Evolutionary conservation across 805 yeast species (phyloP), one percentile per base, ranked within the genome.

Genomic region (Ascoidea rubescens): DNA sequence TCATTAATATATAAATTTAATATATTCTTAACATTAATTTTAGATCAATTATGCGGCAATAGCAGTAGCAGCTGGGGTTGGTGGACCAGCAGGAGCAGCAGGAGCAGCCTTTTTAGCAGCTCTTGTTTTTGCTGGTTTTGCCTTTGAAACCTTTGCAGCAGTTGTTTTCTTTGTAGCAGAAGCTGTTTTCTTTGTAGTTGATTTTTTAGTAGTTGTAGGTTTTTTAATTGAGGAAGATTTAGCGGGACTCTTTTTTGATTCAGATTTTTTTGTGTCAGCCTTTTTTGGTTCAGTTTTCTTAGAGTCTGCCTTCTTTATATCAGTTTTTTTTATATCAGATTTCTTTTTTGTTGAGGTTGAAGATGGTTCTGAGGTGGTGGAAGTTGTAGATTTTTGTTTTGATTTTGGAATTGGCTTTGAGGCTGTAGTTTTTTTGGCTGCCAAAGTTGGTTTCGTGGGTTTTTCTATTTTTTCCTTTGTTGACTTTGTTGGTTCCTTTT

Each of bases 401-500:
- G 55, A 56, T 46, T 56, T 51, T 12, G 52, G 50, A 30, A 64
- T 59, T 53, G 58, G 60, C 55, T 62, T 58, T 14, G 60, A 51
- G 7, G 62, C 54, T 31, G 61, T 54, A 31, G 63, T 56, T 53
- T 61, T 58, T 47, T 62, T 62, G 45, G 63, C 57, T 17, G 61
- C 46, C 21, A 56, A 46, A 42, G 53, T 55, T 32, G 50, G 49
- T 48, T 53, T 59, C 44, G 64, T 59, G 43, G 67, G 60, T 49
- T 62, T 61, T 56, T 64, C 64, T 56, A 60, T 50, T 62, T 56
- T 56, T 57, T 48, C 50, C 54, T 32, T 53, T 57, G 65, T 57
- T 65, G 57, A 16, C 64, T 55, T 43, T 65, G 65, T 8, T 69
- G 58, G 56, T 62, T 65, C 63, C 70, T 71, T 47, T 65, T 65